A percentile compares a stretch with the other conserved stretches of the same genome.
Conservation (phyloP, 106 monocot genomes). For the Allium sativum region DNA sequence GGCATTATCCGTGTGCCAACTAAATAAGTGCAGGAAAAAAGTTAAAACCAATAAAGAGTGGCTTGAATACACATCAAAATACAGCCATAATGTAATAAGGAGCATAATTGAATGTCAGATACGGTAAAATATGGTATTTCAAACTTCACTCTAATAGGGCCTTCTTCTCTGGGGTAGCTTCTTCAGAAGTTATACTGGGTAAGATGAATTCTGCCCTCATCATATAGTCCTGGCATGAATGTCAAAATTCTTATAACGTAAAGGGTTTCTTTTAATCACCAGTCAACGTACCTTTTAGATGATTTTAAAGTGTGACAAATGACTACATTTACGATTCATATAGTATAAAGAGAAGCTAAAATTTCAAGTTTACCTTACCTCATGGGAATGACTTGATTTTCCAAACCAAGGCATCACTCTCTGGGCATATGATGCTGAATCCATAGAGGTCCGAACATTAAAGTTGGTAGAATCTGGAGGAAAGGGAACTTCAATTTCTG, state of each 20-base stretch:
- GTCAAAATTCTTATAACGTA: background rate
- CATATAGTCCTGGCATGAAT: conserved; percentile 67
- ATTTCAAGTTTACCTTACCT: conserved; percentile 49
- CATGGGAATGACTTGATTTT: conserved; percentile 97
- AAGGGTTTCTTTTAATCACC: background rate
- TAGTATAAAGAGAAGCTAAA: background rate
- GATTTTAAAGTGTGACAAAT: too few species aligned
- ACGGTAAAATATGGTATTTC: conserved; percentile 96
- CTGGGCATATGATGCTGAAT: conserved; percentile 89
- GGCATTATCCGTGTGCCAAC: too few species aligned
- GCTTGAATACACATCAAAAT: background rate
- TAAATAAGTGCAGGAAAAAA: too few species aligned
- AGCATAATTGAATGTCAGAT: conserved; percentile 80
- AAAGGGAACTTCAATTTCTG: conserved; percentile 88
- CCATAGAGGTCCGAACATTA: conserved; percentile 85
- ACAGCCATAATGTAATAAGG: background rate
- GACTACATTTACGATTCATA: too few species aligned
- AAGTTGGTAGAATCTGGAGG: conserved; percentile 85
- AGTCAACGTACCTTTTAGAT: background rate
- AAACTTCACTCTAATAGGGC: conserved; percentile 93
- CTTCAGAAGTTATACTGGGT: conserved; percentile 88
- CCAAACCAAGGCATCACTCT: conserved; percentile 93
- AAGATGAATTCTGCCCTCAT: conserved; percentile 88
- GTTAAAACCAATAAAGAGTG: background rate
- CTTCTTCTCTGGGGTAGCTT: conserved; percentile 71